phyloP scores from a whole-genome alignment of 352 stramenopile genomes.

The Globisporangium carolinianum region DNA sequence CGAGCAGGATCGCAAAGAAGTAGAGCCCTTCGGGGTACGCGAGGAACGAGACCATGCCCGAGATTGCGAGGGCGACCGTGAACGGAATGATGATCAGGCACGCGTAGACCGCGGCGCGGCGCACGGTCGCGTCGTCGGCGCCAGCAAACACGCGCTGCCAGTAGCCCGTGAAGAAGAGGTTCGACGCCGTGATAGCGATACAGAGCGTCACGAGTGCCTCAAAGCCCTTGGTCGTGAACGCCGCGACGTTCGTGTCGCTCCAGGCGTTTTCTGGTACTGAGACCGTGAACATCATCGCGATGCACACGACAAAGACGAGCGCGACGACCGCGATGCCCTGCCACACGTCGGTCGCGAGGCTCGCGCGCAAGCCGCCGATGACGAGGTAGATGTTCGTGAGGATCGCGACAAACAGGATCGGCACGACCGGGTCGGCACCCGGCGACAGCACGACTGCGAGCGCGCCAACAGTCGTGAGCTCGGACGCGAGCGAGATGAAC shows the following conservation, averaged over 20 bases:
- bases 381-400: slow-evolving; percentile 70
- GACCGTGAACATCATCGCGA: slow-evolving; percentile 56
- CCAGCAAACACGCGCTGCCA: slow-evolving; percentile 71
- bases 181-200: slow-evolving; percentile 55
- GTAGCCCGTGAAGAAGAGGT: slow-evolving; percentile 76
- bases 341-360: slow-evolving; percentile 68
- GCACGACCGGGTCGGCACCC: slow-evolving; percentile 37
- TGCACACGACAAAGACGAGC: slow-evolving; percentile 48
- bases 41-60: slow-evolving; percentile 66
- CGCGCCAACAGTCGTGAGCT: slow-evolving; percentile 56
- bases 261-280: slow-evolving; percentile 45
- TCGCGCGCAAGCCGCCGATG: slow-evolving; percentile 68
- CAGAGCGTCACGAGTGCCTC: slow-evolving; percentile 66
- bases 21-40: slow-evolving; percentile 47
- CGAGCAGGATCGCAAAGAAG: slow-evolving; percentile 69
- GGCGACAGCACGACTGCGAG: slow-evolving; percentile 47
- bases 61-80: slow-evolving; percentile 54
- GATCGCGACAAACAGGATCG: slow-evolving; percentile 48
- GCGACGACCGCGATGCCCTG: slow-evolving; percentile 56
- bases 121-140: slow-evolving; percentile 48
- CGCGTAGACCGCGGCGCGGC: slow-evolving; percentile 32
- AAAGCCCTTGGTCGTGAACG: slow-evolving; percentile 57
- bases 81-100: slow-evolving; percentile 57
- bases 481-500: slow-evolving; percentile 72
- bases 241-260: slow-evolving; percentile 40